phyloP scores from a whole-genome alignment of 108 stramenopile species.

The Pseudonitzschia delicatissima region DNA sequence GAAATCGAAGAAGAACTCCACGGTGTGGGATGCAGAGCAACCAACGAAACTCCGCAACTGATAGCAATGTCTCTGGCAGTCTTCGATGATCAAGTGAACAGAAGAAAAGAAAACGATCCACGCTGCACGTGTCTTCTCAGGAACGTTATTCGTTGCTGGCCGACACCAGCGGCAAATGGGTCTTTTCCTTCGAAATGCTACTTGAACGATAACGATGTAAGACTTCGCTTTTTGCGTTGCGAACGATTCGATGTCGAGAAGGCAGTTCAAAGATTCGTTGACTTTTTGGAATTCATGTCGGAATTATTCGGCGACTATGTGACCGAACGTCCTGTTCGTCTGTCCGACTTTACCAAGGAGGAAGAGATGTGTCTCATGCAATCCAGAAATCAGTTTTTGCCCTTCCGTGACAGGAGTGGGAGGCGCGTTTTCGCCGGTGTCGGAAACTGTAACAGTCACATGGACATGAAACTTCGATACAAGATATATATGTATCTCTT shows the following conservation, averaged over 20 bases:
- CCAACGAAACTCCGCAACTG: not conserved
- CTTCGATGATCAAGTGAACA: not conserved
- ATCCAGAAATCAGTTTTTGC: not conserved
- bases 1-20: slow-evolving; percentile 8
- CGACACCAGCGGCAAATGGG: not conserved
- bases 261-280: not conserved
- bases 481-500: not conserved
- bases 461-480: not conserved
- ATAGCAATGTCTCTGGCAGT: not conserved
- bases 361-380: not conserved
- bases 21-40: not conserved
- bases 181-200: too few relatives aligned
- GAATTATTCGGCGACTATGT: not conserved
- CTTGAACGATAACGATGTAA: not conserved
- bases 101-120: not conserved
- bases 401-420: slow-evolving; percentile 11
- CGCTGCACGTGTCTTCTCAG: too few relatives aligned
- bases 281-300: not conserved
- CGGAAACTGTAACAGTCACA: not conserved
- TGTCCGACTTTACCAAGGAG: slow-evolving; percentile 10
- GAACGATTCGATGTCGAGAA: not conserved
- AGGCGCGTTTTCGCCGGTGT: not conserved
- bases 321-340: not conserved
- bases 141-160: too few relatives aligned
- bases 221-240: slow-evolving; percentile 4